Percentiles rank a stretch among this genome's conserved stretches.
phyloP scores from a whole-genome alignment of 106 monocot species.

The Phalaenopsis aphrodite region DNA sequence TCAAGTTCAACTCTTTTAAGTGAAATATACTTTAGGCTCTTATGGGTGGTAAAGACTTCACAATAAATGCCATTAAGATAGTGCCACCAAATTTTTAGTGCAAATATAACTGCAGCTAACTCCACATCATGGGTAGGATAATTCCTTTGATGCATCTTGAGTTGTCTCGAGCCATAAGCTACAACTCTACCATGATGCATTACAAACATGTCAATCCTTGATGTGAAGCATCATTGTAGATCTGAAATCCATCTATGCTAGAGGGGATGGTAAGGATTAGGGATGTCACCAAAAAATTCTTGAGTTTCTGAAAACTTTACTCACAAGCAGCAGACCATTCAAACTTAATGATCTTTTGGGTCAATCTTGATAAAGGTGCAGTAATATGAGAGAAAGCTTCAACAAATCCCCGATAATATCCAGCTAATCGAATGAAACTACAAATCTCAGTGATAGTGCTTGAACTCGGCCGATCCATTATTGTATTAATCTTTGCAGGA shows the following conservation, averaged over 20 bases:
- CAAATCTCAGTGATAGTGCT: not conserved
- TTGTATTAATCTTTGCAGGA: not conserved
- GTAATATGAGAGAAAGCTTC: not conserved
- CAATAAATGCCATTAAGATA: not conserved
- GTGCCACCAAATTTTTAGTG: not conserved
- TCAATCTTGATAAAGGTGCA: not conserved
- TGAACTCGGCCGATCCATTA: not conserved
- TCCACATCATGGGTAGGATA: not conserved
- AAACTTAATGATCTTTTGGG: not conserved
- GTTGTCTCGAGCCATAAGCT: not conserved
- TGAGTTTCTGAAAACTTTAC: not conserved
- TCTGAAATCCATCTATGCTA: not conserved
- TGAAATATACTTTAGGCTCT: not conserved
- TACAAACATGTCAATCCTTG: not conserved
- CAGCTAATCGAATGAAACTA: not conserved
- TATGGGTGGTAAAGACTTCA: not conserved
- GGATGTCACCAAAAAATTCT: not conserved
- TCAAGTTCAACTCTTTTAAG: not conserved
- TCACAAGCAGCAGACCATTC: not conserved
- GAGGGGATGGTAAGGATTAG: not conserved
- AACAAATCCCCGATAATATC: not conserved
- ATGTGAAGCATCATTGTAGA: not conserved
- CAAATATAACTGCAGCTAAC: not conserved
- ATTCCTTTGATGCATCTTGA: not conserved
- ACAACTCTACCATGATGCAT: not conserved